Percentiles rank a stretch among this genome's conserved stretches.
These are phyloP conservation scores for Lactarius deliciosus DNA, from an alignment of 768 basidiomycete species.

Conservation along the genomic window DNA sequence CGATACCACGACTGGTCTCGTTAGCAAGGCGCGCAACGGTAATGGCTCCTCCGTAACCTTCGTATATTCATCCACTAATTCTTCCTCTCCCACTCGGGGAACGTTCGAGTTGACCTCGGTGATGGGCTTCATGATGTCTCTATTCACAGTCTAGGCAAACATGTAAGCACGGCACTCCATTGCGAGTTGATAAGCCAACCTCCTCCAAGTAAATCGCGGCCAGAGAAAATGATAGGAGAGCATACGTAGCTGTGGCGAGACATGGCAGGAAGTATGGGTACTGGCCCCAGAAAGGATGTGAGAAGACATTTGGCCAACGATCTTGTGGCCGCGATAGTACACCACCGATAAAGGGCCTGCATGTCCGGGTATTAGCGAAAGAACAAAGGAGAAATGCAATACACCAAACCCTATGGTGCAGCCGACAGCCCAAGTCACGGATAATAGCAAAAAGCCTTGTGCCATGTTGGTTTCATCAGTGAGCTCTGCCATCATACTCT, in stretches of 20 bases:
- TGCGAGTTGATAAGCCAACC: neutral
- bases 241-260: neutral
- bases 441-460: conserved; percentile 38
- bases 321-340: conserved; percentile 31
- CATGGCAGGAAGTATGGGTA: conserved; percentile 34
- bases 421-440: conserved; percentile 31
- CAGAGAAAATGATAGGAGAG: neutral
- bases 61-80: too few relatives aligned
- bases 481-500: conserved; percentile 54
- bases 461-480: conserved; percentile 60
- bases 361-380: conserved; percentile 26
- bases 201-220: conserved; percentile 14
- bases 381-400: too few relatives aligned
- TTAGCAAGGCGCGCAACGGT: too few relatives aligned
- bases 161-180: neutral
- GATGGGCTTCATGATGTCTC: too few relatives aligned
- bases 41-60: too few relatives aligned
- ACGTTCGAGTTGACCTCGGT: too few relatives aligned
- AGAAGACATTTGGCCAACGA: conserved; percentile 28
- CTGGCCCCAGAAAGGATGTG: conserved; percentile 28
- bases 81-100: too few relatives aligned
- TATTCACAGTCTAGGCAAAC: too few relatives aligned
- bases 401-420: conserved; percentile 9
- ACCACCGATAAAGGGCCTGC: conserved; percentile 30
- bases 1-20: too few relatives aligned